These are phyloP conservation scores for Solanum chiquidenum DNA, from an alignment of 257 asterid genomes.

Conservation along the genomic window DNA sequence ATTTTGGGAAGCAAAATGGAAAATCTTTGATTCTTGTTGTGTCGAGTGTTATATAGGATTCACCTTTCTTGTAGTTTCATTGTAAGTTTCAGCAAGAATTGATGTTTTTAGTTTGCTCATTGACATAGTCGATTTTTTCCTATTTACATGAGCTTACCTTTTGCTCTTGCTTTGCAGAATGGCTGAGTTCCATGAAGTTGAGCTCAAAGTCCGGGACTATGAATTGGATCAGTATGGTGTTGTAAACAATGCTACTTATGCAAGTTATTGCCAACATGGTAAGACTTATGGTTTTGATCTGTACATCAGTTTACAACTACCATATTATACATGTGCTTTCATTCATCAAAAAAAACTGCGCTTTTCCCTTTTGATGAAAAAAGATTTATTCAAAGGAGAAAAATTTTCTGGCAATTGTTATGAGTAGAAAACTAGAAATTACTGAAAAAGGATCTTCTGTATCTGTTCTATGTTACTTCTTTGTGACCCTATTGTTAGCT, in stretches of 20 bases:
- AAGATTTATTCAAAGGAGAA: not conserved
- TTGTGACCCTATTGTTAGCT: not conserved
- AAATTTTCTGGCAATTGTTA: not conserved
- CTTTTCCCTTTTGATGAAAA: not conserved
- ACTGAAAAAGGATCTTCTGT: not conserved
- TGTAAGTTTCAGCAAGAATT: not conserved
- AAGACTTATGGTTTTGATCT: slow-evolving; percentile 15
- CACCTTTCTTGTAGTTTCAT: not conserved
- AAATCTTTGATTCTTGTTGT: not conserved
- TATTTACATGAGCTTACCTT: not conserved
- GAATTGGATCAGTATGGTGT: slow-evolving; percentile 95
- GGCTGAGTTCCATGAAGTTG: slow-evolving; percentile 58
- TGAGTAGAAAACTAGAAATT: not conserved
- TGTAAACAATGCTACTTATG: slow-evolving; percentile 77
- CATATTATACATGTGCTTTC: not conserved
- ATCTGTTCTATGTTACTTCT: not conserved
- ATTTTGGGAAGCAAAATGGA: not conserved
- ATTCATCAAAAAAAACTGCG: not conserved
- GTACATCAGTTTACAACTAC: not conserved
- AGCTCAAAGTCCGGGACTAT: slow-evolving; percentile 80
- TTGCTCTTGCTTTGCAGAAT: slow-evolving; percentile 33
- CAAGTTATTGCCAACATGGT: slow-evolving; percentile 95
- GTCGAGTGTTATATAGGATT: not conserved
- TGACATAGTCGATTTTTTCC: not conserved
- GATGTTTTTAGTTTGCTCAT: not conserved